Conservation (phyloP, 2,329 filamentous ascomycete species). For the Stenocarpella maydis region DNA sequence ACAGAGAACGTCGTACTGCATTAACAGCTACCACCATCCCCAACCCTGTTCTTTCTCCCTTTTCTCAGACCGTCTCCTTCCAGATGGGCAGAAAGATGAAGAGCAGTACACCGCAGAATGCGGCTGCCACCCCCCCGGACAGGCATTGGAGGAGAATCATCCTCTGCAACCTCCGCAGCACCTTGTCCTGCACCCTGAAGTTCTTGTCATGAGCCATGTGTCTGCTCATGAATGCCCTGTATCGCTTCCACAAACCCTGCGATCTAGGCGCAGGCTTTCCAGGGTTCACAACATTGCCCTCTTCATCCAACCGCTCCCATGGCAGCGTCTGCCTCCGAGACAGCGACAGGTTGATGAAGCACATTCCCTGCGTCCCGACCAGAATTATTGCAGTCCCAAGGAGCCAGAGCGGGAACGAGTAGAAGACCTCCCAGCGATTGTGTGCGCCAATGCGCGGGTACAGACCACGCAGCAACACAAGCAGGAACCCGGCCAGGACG, state of each 20-base stretch:
- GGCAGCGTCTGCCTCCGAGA: constrained; percentile 54
- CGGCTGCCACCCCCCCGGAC: constrained; percentile 48
- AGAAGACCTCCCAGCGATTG: constrained; percentile 52
- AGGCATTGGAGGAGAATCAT: constrained; percentile 55
- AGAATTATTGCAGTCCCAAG: constrained; percentile 53
- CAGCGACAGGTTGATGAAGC: constrained; percentile 58
- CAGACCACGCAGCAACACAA: constrained; percentile 51
- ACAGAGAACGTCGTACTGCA: constrained; percentile 1
- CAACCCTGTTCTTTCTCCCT: not conserved
- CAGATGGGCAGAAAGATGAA: constrained; percentile 56
- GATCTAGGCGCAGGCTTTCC: constrained; percentile 29
- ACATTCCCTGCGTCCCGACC: constrained; percentile 54
- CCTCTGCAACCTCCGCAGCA: constrained; percentile 52
- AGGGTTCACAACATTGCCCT: not conserved
- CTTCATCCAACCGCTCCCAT: constrained; percentile 57
- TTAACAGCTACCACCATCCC: not conserved
- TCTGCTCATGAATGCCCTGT: constrained; percentile 28
- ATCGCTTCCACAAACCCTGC: constrained; percentile 13
- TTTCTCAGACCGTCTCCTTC: constrained; percentile 44
- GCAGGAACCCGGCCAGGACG: constrained; percentile 50
- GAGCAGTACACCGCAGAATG: constrained; percentile 46
- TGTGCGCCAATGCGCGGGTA: constrained; percentile 48
- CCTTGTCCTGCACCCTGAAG: constrained; percentile 53
- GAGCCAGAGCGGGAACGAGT: constrained; percentile 56
- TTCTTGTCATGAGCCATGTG: constrained; percentile 39